Conservation (phyloP, 2,329 filamentous ascomycete species). For the Fusarium torulosum region DNA sequence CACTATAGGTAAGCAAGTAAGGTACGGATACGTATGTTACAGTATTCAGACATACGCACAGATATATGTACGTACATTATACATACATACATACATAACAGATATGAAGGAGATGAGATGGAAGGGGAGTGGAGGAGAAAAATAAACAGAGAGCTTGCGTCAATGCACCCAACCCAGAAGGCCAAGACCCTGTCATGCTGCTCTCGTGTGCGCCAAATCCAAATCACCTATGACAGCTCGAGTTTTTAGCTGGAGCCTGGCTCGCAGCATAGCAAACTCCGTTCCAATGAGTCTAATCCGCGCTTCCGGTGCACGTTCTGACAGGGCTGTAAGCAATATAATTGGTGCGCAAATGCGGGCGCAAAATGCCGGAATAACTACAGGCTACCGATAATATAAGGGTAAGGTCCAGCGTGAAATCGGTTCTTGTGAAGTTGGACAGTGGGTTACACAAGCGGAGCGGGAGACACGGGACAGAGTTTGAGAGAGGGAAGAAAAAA, state of each 20-base stretch:
- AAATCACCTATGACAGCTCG: slow-evolving; percentile 4
- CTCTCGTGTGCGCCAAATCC: background rate
- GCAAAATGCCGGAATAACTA: slow-evolving; percentile 19
- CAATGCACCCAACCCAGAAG: background rate
- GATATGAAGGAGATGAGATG: background rate
- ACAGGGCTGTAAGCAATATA: slow-evolving; percentile 19
- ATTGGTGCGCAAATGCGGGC: slow-evolving; percentile 40
- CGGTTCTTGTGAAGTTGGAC: background rate
- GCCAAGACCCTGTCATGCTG: slow-evolving; percentile 6
- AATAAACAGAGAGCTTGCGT: background rate
- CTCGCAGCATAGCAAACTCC: background rate
- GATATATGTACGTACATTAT: background rate
- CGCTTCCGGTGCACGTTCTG: slow-evolving; percentile 20
- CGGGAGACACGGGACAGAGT: slow-evolving; percentile 5
- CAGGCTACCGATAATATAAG: slow-evolving; percentile 24
- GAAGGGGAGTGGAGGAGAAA: background rate
- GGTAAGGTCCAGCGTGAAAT: background rate
- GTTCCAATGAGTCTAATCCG: slow-evolving; percentile 25
- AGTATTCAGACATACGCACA: background rate
- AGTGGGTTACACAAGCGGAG: slow-evolving; percentile 17
- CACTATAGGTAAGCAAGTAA: slow-evolving; percentile 14
- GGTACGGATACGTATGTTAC: background rate
- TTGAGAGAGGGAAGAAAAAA: background rate
- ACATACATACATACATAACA: too few species aligned
- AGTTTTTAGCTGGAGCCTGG: background rate